phyloP scores from a whole-genome alignment of 139 green algal species.

The Monoraphidium neglectum region DNA sequence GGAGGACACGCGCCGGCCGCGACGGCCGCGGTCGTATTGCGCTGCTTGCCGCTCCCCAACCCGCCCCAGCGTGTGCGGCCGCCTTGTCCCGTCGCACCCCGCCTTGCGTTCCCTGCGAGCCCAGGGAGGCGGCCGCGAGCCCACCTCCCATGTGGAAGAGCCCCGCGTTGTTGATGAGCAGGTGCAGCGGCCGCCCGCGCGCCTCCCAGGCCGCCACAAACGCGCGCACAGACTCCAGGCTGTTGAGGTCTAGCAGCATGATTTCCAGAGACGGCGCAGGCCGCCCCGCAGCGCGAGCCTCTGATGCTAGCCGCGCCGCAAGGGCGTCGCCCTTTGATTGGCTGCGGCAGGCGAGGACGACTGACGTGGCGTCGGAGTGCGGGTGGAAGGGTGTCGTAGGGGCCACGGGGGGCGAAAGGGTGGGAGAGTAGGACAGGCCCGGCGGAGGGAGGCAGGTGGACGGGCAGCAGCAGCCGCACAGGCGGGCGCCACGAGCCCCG shows the following conservation, averaged over 20 bases:
- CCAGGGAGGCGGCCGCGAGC: no score
- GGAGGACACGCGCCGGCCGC: no score
- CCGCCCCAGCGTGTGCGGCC: no score
- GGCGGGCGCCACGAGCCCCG: neutral
- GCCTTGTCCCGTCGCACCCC: no score
- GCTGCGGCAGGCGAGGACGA: constrained; percentile 79
- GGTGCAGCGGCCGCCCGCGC: constrained; percentile 63
- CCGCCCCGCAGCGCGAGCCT: constrained; percentile 1
- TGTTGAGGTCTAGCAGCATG: constrained; percentile 75
- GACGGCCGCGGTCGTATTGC: no score
- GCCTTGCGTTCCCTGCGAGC: no score
- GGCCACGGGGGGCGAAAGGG: neutral
- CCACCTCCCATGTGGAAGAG: constrained; percentile 80
- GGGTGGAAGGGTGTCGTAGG: neutral
- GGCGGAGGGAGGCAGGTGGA: neutral
- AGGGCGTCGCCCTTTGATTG: constrained; percentile 20
- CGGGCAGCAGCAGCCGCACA: neutral
- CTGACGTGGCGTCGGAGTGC: constrained; percentile 37
- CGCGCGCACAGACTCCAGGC: constrained; percentile 67
- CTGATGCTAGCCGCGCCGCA: constrained; percentile 4
- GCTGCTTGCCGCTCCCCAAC: no score
- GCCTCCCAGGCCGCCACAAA: constrained; percentile 68
- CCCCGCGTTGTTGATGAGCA: constrained; percentile 92
- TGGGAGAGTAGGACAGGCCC: neutral
- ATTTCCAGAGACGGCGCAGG: constrained; percentile 47